phyloP scores from a whole-genome alignment of 1,284 basidiomycete species.

The Apiotrichum domesticum region DNA sequence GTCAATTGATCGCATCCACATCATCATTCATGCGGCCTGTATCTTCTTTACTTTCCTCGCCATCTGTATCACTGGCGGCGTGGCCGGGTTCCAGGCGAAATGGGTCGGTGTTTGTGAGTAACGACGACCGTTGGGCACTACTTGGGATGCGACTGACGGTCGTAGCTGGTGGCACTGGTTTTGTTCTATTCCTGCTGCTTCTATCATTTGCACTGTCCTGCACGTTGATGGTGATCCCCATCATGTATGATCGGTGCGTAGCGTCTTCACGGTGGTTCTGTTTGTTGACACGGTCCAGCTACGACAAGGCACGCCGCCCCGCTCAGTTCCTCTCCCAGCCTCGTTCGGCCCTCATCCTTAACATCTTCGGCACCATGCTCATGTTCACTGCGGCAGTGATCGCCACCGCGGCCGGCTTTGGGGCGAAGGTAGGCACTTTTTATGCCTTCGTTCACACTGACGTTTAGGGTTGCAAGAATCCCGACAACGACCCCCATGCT shows the following conservation, averaged over 20 bases:
- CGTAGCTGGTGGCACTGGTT: slow-evolving; percentile 73
- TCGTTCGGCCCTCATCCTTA: slow-evolving; percentile 72
- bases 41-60: slow-evolving; percentile 81
- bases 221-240: slow-evolving; percentile 67
- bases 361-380: slow-evolving; percentile 58
- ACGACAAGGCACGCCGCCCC: slow-evolving; percentile 65
- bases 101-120: slow-evolving; percentile 75
- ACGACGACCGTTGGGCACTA: not conserved
- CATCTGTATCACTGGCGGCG: slow-evolving; percentile 78
- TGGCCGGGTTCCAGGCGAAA: slow-evolving; percentile 76
- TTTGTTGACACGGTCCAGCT: slow-evolving; percentile 17
- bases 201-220: slow-evolving; percentile 62
- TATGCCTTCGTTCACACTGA: not conserved
- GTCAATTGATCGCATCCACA: not conserved
- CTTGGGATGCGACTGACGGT: not conserved
- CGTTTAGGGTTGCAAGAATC: slow-evolving; percentile 68
- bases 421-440: not conserved
- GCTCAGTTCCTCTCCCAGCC: slow-evolving; percentile 72
- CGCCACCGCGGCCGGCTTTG: slow-evolving; percentile 15
- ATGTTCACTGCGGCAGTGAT: slow-evolving; percentile 65
- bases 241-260: slow-evolving; percentile 68
- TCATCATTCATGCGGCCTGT: slow-evolving; percentile 5
- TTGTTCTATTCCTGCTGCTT: slow-evolving; percentile 76
- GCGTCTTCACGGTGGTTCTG: too few relatives aligned
- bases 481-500: slow-evolving; percentile 33